Evolutionary conservation across 805 yeast species (phyloP).

Genomic region (Zygosaccharomyces pseudorouxii): DNA sequence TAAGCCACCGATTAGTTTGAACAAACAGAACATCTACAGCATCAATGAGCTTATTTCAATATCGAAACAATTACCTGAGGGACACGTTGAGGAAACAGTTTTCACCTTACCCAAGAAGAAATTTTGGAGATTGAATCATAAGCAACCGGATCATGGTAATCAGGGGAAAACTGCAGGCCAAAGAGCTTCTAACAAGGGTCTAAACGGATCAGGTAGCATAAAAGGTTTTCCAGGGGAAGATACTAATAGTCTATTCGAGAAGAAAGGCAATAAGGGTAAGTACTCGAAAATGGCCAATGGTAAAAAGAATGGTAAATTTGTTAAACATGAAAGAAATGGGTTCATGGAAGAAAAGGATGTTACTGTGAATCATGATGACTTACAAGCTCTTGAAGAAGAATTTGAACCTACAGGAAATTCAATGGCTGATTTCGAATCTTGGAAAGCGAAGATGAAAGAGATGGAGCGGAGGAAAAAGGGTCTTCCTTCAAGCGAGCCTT

Average conservation of each 20-base stretch:
- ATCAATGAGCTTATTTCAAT: conserved; percentile 27
- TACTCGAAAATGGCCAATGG: conserved; percentile 10
- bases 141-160: conserved; percentile 18
- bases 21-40: conserved; percentile 24
- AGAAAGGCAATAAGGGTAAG: conserved; percentile 22
- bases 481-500: conserved; percentile 11
- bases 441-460: conserved; percentile 38
- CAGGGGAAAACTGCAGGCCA: conserved; percentile 17
- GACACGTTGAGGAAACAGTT: conserved; percentile 32
- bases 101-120: conserved; percentile 42
- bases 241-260: conserved; percentile 9
- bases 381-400: conserved; percentile 32
- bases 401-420: conserved; percentile 35
- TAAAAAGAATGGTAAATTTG: conserved; percentile 15
- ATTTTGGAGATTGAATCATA: conserved; percentile 45
- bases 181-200: conserved; percentile 14
- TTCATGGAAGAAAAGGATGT: conserved; percentile 26
- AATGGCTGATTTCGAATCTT: conserved; percentile 39
- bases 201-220: conserved; percentile 12
- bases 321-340: conserved; percentile 14
- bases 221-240: conserved; percentile 14
- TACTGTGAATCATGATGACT: conserved; percentile 33
- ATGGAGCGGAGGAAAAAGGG: conserved; percentile 36
- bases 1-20: conserved; percentile 15
- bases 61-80: conserved; percentile 25